These are phyloP conservation scores for Debaryomyces maramus DNA, from an alignment of 805 yeast species.

Conservation along the genomic window DNA sequence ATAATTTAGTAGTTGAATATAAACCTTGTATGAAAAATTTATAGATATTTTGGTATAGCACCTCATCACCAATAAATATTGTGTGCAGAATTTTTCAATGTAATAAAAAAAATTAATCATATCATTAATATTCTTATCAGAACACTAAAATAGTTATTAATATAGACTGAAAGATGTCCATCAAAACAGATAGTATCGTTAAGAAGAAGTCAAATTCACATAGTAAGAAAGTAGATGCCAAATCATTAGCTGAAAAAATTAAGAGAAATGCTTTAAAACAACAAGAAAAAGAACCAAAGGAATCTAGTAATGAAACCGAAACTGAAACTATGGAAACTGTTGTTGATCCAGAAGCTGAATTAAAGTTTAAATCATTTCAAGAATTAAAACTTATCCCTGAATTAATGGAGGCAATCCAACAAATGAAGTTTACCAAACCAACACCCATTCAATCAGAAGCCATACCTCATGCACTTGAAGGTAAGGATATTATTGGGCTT, in stretches of 20 bases:
- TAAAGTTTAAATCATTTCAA: conserved; percentile 42
- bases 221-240: conserved; percentile 32
- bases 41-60: neutral
- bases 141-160: neutral
- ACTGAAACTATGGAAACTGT: conserved; percentile 6
- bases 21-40: neutral
- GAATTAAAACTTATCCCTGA: conserved; percentile 73
- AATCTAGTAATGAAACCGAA: conserved; percentile 1
- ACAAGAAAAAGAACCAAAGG: conserved; percentile 15
- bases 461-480: conserved; percentile 86
- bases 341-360: conserved; percentile 20
- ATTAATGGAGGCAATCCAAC: conserved; percentile 73
- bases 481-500: conserved; percentile 90
- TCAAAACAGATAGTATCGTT: conserved; percentile 5
- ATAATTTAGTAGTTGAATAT: no score
- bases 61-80: conserved; percentile 1
- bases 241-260: conserved; percentile 59
- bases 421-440: conserved; percentile 74
- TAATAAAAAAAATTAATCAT: neutral
- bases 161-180: conserved; percentile 5
- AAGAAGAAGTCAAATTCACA: conserved; percentile 16
- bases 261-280: conserved; percentile 32
- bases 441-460: conserved; percentile 93
- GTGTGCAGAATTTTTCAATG: neutral
- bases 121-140: neutral